Base-by-base conservation (phyloP, 352 stramenopile genomes). In the Pythium biforme region DNA sequence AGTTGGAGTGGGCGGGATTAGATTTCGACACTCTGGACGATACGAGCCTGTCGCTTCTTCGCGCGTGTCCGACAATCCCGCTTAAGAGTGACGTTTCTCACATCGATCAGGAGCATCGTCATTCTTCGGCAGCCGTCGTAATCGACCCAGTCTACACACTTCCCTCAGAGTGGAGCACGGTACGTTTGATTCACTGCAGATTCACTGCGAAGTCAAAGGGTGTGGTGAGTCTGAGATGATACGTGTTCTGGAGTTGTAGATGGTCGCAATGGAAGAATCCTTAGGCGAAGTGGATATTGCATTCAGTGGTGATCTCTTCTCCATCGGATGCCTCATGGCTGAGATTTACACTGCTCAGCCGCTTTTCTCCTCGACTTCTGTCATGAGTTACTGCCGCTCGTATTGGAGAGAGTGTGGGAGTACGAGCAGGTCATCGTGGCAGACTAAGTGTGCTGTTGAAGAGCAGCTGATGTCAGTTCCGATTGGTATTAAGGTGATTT, bases 271-370 rank as follows among this genome's bases (percentile, higher is more conserved):
- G 31, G 23, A 54, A 22, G 55, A 52, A 17, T 1, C 7, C 23
- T 41, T 10, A 17, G n/a, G n/a, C 33, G 14, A 23, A 48, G 15
- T 19, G 15, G 46, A 66, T 15, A 39, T 31, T 6, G 45, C 45
- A 1, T 33, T 71, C 59, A 6, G 57, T 41, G 14, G 68, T 1
- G 77, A 91, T 48, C 64, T 78, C 15, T 92, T 93, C 54, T 69
- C 79, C 1, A 59, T 95, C 23, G 86, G 83, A 0, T 91, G 83
- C 45, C 65, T 91, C 25, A 78, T 86, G 31, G 81, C 81, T 0
- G 86, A 95, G 61, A 67, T 93, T 17, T 94, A 89, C 53, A 81
- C 73, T 1, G 55, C 63, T 6, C 51, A 50, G 3, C 78, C 83
- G 1, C 61, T 94, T 7, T 94, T 94, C 55, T 89, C 83, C 9